Percentiles rank a stretch among this genome's conserved stretches.
Conservation (phyloP, 2,329 filamentous ascomycete species). For the Aspergillus vadensis region DNA sequence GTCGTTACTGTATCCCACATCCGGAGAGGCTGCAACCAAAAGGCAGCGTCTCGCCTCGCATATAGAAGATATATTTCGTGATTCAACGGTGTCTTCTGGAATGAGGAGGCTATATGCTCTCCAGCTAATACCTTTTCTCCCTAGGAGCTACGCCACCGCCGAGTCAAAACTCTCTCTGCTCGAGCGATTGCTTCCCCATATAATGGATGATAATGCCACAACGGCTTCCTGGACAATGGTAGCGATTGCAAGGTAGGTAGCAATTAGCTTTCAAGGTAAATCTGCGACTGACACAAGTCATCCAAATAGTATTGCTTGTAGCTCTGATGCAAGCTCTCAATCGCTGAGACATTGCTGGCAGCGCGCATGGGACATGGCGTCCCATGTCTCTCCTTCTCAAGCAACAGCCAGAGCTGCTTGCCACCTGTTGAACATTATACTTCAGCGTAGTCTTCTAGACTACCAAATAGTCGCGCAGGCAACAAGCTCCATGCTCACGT, state of each 20-base stretch:
- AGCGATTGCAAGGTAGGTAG: slow-evolving; percentile 71
- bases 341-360: slow-evolving; percentile 61
- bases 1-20: slow-evolving; percentile 10
- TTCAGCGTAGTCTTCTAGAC: slow-evolving; percentile 66
- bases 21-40: slow-evolving; percentile 32
- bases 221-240: slow-evolving; percentile 82
- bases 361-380: slow-evolving; percentile 73
- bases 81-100: slow-evolving; percentile 40
- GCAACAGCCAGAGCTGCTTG: slow-evolving; percentile 76
- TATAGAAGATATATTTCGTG: slow-evolving; percentile 40
- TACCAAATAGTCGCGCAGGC: slow-evolving; percentile 69
- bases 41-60: slow-evolving; percentile 40
- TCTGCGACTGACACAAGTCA: slow-evolving; percentile 13
- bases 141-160: slow-evolving; percentile 47
- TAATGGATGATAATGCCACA: slow-evolving; percentile 68
- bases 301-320: slow-evolving; percentile 35
- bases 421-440: slow-evolving; percentile 68
- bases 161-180: slow-evolving; percentile 61
- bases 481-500: slow-evolving; percentile 70
- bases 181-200: slow-evolving; percentile 58
- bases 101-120: slow-evolving; percentile 52
- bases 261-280: background rate
- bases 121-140: slow-evolving; percentile 58
- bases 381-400: slow-evolving; percentile 69
- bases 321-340: slow-evolving; percentile 39